Evolutionary conservation across 2,329 filamentous ascomycete species (phyloP).

Genomic region (Pestalotiopsis sp.): DNA sequence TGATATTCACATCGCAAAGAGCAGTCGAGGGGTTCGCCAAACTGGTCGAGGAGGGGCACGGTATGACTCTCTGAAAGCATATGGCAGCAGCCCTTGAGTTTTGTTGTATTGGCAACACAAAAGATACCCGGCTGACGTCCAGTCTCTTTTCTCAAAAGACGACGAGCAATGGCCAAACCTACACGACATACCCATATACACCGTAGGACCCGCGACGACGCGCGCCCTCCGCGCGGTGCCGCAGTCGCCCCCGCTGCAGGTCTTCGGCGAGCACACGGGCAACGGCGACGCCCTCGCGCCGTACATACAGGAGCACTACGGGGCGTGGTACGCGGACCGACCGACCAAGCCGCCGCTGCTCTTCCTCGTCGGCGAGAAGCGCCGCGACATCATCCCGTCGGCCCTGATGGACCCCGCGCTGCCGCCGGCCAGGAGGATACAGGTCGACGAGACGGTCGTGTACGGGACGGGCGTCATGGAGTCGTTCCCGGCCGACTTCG

Average conservation of each 20-base stretch:
- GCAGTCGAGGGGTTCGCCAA: constrained; percentile 77
- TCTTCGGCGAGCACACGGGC: constrained; percentile 81
- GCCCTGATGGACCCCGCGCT: constrained; percentile 66
- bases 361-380: constrained; percentile 88
- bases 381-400: constrained; percentile 86
- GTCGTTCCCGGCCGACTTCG: constrained; percentile 73
- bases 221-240: constrained; percentile 66
- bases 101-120: not conserved
- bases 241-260: constrained; percentile 53
- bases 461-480: constrained; percentile 86
- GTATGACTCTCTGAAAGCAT: constrained; percentile 20
- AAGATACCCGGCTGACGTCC: not conserved
- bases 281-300: constrained; percentile 79
- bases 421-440: constrained; percentile 52
- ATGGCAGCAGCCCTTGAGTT: not conserved
- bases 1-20: constrained; percentile 83
- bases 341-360: constrained; percentile 64
- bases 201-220: constrained; percentile 79
- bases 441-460: constrained; percentile 77
- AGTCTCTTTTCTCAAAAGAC: constrained; percentile 10
- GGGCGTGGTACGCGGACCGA: constrained; percentile 45
- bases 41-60: constrained; percentile 57
- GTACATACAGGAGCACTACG: constrained; percentile 81
- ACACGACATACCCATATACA: constrained; percentile 66
- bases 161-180: constrained; percentile 51